phyloP scores from a whole-genome alignment of 768 basidiomycete species.

The Boletus sp. region DNA sequence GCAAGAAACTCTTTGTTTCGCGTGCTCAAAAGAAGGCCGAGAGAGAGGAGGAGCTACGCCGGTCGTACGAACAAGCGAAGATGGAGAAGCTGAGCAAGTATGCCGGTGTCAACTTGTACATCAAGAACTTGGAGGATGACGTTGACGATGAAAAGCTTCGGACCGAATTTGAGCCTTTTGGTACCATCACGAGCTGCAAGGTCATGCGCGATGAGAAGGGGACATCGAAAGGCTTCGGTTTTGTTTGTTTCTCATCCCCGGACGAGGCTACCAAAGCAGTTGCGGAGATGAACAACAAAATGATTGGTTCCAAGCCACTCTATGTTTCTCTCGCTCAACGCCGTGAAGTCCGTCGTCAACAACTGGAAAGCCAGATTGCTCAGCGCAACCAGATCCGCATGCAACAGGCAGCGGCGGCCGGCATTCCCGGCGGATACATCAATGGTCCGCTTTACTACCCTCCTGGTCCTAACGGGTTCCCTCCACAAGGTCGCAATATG shows the following conservation, averaged over 20 bases:
- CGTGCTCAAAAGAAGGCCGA: slow-evolving; percentile 99
- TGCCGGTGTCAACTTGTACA: slow-evolving; percentile 97
- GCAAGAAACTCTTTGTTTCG: slow-evolving; percentile 90
- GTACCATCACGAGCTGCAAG: slow-evolving; percentile 97
- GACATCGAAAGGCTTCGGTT: slow-evolving; percentile 94
- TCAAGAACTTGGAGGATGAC: slow-evolving; percentile 99
- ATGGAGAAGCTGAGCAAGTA: slow-evolving; percentile 98
- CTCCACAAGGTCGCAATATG: slow-evolving; percentile 61
- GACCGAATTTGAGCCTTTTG: slow-evolving; percentile 93
- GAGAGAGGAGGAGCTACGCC: slow-evolving; percentile 94
- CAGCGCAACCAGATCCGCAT: slow-evolving; percentile 94
- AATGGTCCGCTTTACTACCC: slow-evolving; percentile 64
- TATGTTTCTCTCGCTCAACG: slow-evolving; percentile 99
- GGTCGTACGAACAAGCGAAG: slow-evolving; percentile 91
- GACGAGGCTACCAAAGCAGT: slow-evolving; percentile 99
- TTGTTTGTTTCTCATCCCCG: slow-evolving; percentile 97
- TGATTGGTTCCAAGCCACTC: slow-evolving; percentile 97
- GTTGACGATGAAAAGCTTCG: slow-evolving; percentile 97
- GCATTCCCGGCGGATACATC: slow-evolving; percentile 59
- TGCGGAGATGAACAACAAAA: slow-evolving; percentile 99
- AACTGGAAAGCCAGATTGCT: slow-evolving; percentile 97
- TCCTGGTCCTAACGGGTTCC: slow-evolving; percentile 75
- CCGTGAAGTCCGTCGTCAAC: slow-evolving; percentile 95
- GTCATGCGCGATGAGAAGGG: slow-evolving; percentile 98
- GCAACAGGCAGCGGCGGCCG: slow-evolving; percentile 89